phyloP scores from a whole-genome alignment of 1,284 basidiomycete genomes.

The Sporisorium iseilematis-ciliati region DNA sequence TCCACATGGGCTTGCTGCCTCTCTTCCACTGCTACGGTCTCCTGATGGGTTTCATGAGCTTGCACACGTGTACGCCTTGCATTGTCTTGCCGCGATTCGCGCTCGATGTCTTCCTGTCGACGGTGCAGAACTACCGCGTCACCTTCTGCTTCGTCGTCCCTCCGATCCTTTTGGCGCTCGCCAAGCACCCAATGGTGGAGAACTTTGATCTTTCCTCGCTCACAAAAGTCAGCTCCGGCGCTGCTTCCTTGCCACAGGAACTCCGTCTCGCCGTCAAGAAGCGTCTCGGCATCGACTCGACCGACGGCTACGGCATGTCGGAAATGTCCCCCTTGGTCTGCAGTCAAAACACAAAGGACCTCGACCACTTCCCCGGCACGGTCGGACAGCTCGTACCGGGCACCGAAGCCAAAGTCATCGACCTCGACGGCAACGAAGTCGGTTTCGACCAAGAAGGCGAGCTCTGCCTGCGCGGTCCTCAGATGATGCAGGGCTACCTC shows the following conservation, averaged over 20 bases:
- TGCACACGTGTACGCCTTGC: conserved; percentile 65
- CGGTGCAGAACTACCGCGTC: conserved; percentile 54
- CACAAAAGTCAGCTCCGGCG: conserved; percentile 62
- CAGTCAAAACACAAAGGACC: conserved; percentile 58
- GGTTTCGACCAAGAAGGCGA: conserved; percentile 61
- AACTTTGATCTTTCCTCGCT: conserved; percentile 63
- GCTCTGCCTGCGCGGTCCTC: conserved; percentile 63
- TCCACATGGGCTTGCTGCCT: conserved; percentile 65
- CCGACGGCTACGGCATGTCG: conserved; percentile 68
- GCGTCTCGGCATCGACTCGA: conserved; percentile 57
- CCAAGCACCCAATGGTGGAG: conserved; percentile 56
- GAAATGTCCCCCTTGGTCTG: conserved; percentile 68
- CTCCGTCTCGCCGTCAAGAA: conserved; percentile 54
- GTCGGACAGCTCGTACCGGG: conserved; percentile 63
- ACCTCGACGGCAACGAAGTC: conserved; percentile 50
- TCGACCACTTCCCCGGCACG: conserved; percentile 47
- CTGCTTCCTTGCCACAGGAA: conserved; percentile 58
- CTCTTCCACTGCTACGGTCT: conserved; percentile 69
- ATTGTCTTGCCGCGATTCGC: conserved; percentile 60
- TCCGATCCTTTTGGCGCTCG: conserved; percentile 65
- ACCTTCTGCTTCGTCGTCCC: conserved; percentile 69
- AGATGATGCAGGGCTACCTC: conserved; percentile 68
- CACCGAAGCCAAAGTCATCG: conserved; percentile 62
- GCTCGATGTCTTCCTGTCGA: conserved; percentile 60
- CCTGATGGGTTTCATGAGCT: conserved; percentile 58